phyloP scores from a whole-genome alignment of 768 basidiomycete species.

The Tephrocybe sp. region DNA sequence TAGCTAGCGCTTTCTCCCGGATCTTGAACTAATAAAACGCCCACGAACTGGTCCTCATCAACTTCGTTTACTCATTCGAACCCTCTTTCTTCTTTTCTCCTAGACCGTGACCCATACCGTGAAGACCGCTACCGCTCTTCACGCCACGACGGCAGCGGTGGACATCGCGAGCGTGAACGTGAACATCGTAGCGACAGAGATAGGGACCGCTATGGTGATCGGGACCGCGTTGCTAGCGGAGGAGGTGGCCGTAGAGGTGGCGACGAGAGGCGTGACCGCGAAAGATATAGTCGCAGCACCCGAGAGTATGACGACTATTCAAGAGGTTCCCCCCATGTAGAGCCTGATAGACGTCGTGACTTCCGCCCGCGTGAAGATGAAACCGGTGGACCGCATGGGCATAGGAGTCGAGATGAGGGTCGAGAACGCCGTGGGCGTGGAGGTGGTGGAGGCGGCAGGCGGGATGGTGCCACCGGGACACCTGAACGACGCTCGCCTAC shows the following conservation, averaged over 20 bases:
- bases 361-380: constrained; percentile 43
- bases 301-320: constrained; percentile 46
- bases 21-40: constrained; percentile 29
- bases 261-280: constrained; percentile 51
- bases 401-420: constrained; percentile 35
- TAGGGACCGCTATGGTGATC: constrained; percentile 31
- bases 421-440: constrained; percentile 34
- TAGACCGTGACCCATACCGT: constrained; percentile 57
- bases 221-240: constrained; percentile 23
- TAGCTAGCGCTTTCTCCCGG: constrained; percentile 51
- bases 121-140: constrained; percentile 68
- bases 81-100: constrained; percentile 40
- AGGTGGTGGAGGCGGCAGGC: constrained; percentile 36
- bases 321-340: constrained; percentile 37
- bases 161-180: constrained; percentile 52
- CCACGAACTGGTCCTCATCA: constrained; percentile 32
- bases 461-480: constrained; percentile 58
- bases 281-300: constrained; percentile 41
- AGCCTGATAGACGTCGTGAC: constrained; percentile 52
- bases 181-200: constrained; percentile 46
- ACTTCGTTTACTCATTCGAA: constrained; percentile 47
- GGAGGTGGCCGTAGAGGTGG: constrained; percentile 33
- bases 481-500: constrained; percentile 87
- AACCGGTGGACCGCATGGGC: constrained; percentile 28
- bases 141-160: constrained; percentile 54